A percentile compares a stretch with the other conserved stretches of the same genome.
These are phyloP conservation scores for Musa acuminata DNA, from an alignment of 176 grass and related monocot species.

Conservation along the genomic window DNA sequence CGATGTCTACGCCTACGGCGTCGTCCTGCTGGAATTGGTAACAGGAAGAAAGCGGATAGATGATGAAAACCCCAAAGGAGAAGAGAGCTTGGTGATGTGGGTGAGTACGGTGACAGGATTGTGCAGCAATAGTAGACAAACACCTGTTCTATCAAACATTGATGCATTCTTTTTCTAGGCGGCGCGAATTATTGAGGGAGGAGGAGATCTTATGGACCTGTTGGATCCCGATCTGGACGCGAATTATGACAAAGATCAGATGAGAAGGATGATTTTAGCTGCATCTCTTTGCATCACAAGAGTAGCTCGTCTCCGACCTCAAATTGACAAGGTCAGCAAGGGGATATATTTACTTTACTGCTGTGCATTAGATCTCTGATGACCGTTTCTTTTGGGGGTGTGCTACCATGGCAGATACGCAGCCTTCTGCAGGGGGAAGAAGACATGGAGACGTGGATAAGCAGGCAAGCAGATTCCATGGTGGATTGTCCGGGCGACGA, in stretches of 20 bases:
- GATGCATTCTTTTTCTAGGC: slow-evolving; percentile 26
- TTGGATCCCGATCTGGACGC: slow-evolving; percentile 60
- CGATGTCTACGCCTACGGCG: slow-evolving; percentile 92
- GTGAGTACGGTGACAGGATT: slow-evolving; percentile 17
- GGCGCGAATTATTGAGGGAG: slow-evolving; percentile 50
- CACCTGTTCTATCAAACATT: too few species aligned
- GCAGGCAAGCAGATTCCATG: slow-evolving; percentile 8
- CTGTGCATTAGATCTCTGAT: not conserved
- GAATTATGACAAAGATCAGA: slow-evolving; percentile 48
- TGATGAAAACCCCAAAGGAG: slow-evolving; percentile 56
- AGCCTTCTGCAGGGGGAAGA: slow-evolving; percentile 44
- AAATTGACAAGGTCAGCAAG: slow-evolving; percentile 47
- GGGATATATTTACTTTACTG: not conserved
- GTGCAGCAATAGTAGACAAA: not conserved
- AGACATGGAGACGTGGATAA: slow-evolving; percentile 16
- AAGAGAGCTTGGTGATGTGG: slow-evolving; percentile 91
- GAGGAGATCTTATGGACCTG: slow-evolving; percentile 40
- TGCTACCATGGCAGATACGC: slow-evolving; percentile 29
- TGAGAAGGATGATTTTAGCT: slow-evolving; percentile 49
- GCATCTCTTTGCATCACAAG: slow-evolving; percentile 75
- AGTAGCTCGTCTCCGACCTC: slow-evolving; percentile 60
- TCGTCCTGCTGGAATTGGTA: slow-evolving; percentile 89
- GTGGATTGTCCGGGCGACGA: slow-evolving; percentile 64
- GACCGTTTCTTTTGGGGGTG: not conserved
- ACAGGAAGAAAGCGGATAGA: slow-evolving; percentile 73